Percentiles rank a stretch among this genome's conserved stretches.
These are phyloP conservation scores for Tephrocybe sp. DNA, from an alignment of 768 basidiomycete genomes.

Conservation along the genomic window DNA sequence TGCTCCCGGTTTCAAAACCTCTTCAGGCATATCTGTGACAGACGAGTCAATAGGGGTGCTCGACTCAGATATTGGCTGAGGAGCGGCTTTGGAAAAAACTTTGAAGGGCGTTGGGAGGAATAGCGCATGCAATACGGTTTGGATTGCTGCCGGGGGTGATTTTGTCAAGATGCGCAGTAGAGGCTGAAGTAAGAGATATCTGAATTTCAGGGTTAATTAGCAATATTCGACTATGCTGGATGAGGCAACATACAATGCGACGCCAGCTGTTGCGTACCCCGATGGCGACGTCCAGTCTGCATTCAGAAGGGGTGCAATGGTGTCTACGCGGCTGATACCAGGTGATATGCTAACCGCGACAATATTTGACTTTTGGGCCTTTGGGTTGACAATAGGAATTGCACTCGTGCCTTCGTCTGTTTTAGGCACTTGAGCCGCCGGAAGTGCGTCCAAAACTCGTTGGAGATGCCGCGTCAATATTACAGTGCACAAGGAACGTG, in stretches of 20 bases:
- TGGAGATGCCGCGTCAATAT: conserved; percentile 79
- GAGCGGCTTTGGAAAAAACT: conserved; percentile 30
- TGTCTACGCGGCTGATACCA: conserved; percentile 72
- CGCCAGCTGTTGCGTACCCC: conserved; percentile 38
- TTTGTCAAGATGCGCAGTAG: conserved; percentile 69
- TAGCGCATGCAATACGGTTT: conserved; percentile 77
- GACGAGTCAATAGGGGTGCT: conserved; percentile 14
- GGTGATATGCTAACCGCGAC: conserved; percentile 72
- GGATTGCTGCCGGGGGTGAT: conserved; percentile 58
- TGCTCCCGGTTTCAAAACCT: conserved; percentile 75
- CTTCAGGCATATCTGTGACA: conserved; percentile 38
- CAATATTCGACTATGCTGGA: conserved; percentile 6
- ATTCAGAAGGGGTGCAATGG: conserved; percentile 52
- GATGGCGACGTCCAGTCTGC: conserved; percentile 39
- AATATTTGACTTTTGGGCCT: conserved; percentile 66
- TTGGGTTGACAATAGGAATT: conserved; percentile 34
- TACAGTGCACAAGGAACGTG: conserved; percentile 57
- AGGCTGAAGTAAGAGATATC: conserved; percentile 68
- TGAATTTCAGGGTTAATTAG: conserved; percentile 21
- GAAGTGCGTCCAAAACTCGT: conserved; percentile 79
- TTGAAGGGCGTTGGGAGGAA: conserved; percentile 83
- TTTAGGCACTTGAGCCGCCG: conserved; percentile 53
- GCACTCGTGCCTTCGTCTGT: conserved; percentile 31
- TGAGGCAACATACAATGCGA: conserved; percentile 44
- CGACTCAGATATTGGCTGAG: conserved; percentile 6